Evolutionary conservation across 805 yeast genomes (phyloP).

Genomic region (Metschnikowia peoriensis): DNA sequence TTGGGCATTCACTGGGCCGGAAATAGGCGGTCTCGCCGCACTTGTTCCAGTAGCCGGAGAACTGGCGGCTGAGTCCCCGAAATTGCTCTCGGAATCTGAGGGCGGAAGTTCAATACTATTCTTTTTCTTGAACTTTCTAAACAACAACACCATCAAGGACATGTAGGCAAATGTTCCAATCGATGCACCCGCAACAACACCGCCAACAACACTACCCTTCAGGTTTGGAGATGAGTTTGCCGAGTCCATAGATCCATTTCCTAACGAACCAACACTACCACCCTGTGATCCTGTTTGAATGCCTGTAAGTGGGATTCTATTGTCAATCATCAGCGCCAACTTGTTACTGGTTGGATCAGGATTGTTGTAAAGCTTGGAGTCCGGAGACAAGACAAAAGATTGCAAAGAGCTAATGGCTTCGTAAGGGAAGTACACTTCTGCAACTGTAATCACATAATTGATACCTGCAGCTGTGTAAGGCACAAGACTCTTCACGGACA

Average conservation of each 20-base stretch:
- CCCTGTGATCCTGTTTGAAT: conserved; percentile 23
- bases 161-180: conserved; percentile 72
- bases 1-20: conserved; percentile 67
- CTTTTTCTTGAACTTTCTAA: conserved; percentile 46
- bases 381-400: conserved; percentile 44
- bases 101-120: conserved; percentile 42
- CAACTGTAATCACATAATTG: conserved; percentile 77
- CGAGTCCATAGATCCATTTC: conserved; percentile 38
- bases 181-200: conserved; percentile 80
- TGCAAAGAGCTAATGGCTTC: conserved; percentile 49
- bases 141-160: conserved; percentile 54
- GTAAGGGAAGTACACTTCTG: conserved; percentile 79
- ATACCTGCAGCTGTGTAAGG: conserved; percentile 62
- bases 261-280: conserved; percentile 9
- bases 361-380: conserved; percentile 62
- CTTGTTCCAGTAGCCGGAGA: conserved; percentile 18
- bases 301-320: conserved; percentile 57
- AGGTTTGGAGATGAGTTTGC: conserved; percentile 7
- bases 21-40: conserved; percentile 47
- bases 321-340: conserved; percentile 71
- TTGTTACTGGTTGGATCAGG: conserved; percentile 52
- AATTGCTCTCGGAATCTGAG: conserved; percentile 38
- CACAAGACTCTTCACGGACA: conserved; percentile 65
- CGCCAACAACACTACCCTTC: conserved; percentile 54
- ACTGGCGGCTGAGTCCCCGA: conserved; percentile 20